These are phyloP conservation scores for Diutina rugosa DNA, from an alignment of 1,139 yeast genomes.

Conservation along the genomic window DNA sequence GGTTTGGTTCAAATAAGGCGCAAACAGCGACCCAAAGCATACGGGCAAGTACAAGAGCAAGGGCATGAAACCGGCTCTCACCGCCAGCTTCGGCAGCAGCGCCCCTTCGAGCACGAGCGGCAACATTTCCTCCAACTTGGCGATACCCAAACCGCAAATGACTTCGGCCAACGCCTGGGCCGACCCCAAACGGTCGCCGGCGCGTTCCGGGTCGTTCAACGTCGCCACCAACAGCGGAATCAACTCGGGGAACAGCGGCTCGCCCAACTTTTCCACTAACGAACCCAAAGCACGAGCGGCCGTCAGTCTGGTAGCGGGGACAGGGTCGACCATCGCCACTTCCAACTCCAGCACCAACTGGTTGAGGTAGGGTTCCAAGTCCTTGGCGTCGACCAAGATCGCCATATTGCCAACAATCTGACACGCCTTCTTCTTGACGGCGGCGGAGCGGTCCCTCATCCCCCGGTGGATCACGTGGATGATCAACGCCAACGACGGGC, in stretches of 20 bases:
- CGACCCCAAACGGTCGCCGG: slow-evolving; percentile 92
- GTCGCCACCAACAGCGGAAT: slow-evolving; percentile 71
- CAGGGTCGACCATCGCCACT: slow-evolving; percentile 96
- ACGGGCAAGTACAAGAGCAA: slow-evolving; percentile 82
- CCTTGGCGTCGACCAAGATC: slow-evolving; percentile 79
- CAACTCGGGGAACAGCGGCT: slow-evolving; percentile 86
- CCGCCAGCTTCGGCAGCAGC: slow-evolving; percentile 47
- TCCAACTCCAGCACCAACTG: slow-evolving; percentile 74
- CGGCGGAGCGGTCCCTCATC: slow-evolving; percentile 85
- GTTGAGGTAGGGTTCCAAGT: slow-evolving; percentile 71
- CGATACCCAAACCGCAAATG: slow-evolving; percentile 77
- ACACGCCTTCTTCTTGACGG: slow-evolving; percentile 86
- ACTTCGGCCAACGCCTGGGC: slow-evolving; percentile 97
- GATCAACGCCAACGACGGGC: slow-evolving; percentile 90
- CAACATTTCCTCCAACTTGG: slow-evolving; percentile 76
- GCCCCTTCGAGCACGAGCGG: slow-evolving; percentile 75
- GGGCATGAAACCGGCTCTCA: slow-evolving; percentile 92
- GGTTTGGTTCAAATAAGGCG: slow-evolving; percentile 75
- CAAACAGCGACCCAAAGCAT: slow-evolving; percentile 84
- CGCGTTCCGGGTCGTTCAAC: slow-evolving; percentile 64
- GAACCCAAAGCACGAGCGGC: slow-evolving; percentile 97
- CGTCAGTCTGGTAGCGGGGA: slow-evolving; percentile 92
- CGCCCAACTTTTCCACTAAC: slow-evolving; percentile 90
- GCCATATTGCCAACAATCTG: slow-evolving; percentile 99
- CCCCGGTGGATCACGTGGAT: slow-evolving; percentile 94